Evolutionary conservation across 768 basidiomycete genomes (phyloP), one percentile per base, ranked within the genome.

Genomic region (Rhizopogon salebrosus): DNA sequence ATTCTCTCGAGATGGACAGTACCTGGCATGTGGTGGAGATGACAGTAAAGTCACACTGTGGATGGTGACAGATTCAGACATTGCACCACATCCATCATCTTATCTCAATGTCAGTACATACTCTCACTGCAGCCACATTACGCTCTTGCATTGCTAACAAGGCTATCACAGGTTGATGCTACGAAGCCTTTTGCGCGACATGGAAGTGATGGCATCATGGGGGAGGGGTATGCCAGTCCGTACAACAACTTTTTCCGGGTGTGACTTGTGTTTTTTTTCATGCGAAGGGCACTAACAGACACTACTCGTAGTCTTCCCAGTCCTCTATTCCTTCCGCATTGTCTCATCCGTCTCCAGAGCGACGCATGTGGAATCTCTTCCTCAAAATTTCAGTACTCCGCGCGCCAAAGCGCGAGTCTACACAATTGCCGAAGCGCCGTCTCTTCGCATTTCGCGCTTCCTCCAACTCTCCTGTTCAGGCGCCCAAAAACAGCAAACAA

Each of bases 401-500:
- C 29, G 4, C 20, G 22, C 8, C 14, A 4, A 14, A 8, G 34
- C 14, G 23, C 14, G 8, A 22, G 31, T 22, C 31, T 1, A 4
- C 20, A 5, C 14, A 8, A 34, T 34, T 13, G 31, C 9, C 31
- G 8, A 46, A 22, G 9, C 31, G 20, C 31, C 18, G 9, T 13
- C 23, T 34, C 8, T 31, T 31, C 29, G 3, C 11, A 8, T 26
- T 6, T 20, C 29, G 1, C 3, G 22, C 8, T 22, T 4, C 18
- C 10, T 22, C 29, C 22, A 16, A 23, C 4, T 16, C 14, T 8
- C 22, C 27, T 1, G 31, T 4, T 34, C 2, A 4, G 20, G 7
- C 14, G 4, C 29, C 31, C 1, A 8, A 4, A 14, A 16, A 8
- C 14, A 5, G 1, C 2, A 9, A 4, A 22, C 1, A 0, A 4